phyloP scores from a whole-genome alignment of 1,139 yeast genomes.

The Pneumocystis canis region DNA sequence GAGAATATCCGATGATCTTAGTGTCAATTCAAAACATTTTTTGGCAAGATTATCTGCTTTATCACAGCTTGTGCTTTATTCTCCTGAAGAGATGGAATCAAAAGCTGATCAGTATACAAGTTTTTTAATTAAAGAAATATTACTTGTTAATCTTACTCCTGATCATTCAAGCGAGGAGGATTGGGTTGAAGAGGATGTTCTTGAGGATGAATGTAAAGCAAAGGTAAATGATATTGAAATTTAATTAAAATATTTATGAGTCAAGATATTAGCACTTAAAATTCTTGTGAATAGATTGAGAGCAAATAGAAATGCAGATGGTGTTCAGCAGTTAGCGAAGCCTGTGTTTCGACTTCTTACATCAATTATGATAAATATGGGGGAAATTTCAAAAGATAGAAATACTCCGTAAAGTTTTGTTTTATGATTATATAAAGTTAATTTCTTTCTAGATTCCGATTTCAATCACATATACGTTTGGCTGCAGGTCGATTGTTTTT shows the following conservation, averaged over 20 bases:
- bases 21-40: slow-evolving; percentile 25
- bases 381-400: slow-evolving; percentile 48
- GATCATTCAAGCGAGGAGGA: slow-evolving; percentile 18
- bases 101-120: slow-evolving; percentile 46
- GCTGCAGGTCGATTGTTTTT: slow-evolving; percentile 54
- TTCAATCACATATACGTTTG: slow-evolving; percentile 48
- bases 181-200: slow-evolving; percentile 39
- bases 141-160: slow-evolving; percentile 33
- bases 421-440: background rate
- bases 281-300: slow-evolving; percentile 51
- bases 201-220: slow-evolving; percentile 31
- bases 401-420: slow-evolving; percentile 41
- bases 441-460: slow-evolving; percentile 22
- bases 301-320: slow-evolving; percentile 30
- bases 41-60: slow-evolving; percentile 46
- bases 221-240: slow-evolving; percentile 15
- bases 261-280: slow-evolving; percentile 42
- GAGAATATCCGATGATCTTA: slow-evolving; percentile 28
- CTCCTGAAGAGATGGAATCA: slow-evolving; percentile 39
- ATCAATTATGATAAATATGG: slow-evolving; percentile 59
- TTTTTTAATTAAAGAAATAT: slow-evolving; percentile 44
- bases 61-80: slow-evolving; percentile 44
- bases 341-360: slow-evolving; percentile 55
- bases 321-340: slow-evolving; percentile 32
- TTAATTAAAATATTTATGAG: slow-evolving; percentile 2